A percentile compares a stretch with the other conserved stretches of the same genome.
Conservation (phyloP, 257 asterid genomes). For the Solanum chaucha region DNA sequence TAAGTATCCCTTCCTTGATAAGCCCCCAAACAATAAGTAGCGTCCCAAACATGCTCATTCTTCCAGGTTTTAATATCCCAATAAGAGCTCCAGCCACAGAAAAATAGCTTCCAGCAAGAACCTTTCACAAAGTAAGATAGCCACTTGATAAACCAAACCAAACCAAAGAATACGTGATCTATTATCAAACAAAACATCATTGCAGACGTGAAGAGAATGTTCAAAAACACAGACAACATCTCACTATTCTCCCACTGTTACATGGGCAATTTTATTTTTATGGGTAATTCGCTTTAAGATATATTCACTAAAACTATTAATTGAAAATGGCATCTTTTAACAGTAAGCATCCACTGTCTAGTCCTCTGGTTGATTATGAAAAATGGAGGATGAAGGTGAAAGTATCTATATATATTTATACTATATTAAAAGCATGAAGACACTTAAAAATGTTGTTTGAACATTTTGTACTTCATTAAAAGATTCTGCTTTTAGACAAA, state of each 20-base stretch:
- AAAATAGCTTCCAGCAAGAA: constrained; percentile 98
- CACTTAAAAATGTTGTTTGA: background rate
- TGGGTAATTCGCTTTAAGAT: background rate
- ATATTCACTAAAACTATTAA: background rate
- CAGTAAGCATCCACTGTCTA: background rate
- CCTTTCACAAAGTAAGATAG: constrained; percentile 29
- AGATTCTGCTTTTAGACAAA: background rate
- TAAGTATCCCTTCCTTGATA: constrained; percentile 84
- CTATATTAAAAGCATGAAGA: background rate
- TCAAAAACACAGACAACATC: background rate
- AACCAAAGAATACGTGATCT: background rate
- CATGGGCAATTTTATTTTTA: background rate
- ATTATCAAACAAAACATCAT: background rate
- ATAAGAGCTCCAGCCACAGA: constrained; percentile 82
- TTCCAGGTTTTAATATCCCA: constrained; percentile 74
- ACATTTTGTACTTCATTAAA: background rate
- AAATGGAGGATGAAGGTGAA: background rate
- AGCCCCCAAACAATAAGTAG: constrained; percentile 92
- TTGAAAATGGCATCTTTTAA: background rate
- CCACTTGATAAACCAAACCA: background rate
- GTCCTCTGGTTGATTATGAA: background rate
- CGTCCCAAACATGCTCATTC: constrained; percentile 98
- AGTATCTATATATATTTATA: background rate
- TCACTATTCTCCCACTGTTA: background rate
- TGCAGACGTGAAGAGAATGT: background rate